Base-by-base conservation (phyloP, 192 early-diverging fungal species). In the Coemansia sp. region DNA sequence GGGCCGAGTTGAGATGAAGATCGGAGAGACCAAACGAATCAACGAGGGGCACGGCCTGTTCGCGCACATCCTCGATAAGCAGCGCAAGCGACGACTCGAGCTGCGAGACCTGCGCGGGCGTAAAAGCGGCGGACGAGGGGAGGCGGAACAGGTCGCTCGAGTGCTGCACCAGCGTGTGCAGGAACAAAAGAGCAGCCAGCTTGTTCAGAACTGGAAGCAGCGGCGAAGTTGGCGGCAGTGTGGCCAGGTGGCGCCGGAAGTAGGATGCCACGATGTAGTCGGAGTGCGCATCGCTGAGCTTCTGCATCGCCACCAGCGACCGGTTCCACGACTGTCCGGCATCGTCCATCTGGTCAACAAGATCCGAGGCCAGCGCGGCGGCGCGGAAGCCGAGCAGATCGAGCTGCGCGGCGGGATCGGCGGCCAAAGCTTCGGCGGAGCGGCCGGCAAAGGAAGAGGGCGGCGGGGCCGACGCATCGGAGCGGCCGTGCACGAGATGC, bases 1-100 rank as follows among this genome's bases (percentile, higher is more conserved):
- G 74, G 10, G 92, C 89, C 48, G 89, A 91, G 81, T 93, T 87
- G 16, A 96, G 82, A 43, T 84, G 75, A 61, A 90, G 89, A 49
- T 96, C 94, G 0, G 91, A 85, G 37, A 92, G 74, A 16, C 85
- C 86, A 81, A 91, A 94, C 0, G 92, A 86, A 48, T 96, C 94
- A 18, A 92, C 92, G 12, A 96, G 84, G 0, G 89, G 80, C 18
- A 96, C 86, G 13, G 91, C 91, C 70, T 96, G 86, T 56, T 86
- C 87, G 12, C 93, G 84, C 12, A 96, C 76, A 32, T 88, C 85
- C 56, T 85, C 84, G 54, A 92, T 84, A 8, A 87, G 52, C 12
- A 70, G 75, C 26, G 86, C 84, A 57, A 91, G 78, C 0, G 74
- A 64, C 8, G 66, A 47, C 61, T 86, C 87, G 45, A 93, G 49